Percentiles rank a stretch among this genome's conserved stretches.
Evolutionary conservation across 2,329 filamentous ascomycete genomes (phyloP).

Genomic region (Cordyceps sp.): DNA sequence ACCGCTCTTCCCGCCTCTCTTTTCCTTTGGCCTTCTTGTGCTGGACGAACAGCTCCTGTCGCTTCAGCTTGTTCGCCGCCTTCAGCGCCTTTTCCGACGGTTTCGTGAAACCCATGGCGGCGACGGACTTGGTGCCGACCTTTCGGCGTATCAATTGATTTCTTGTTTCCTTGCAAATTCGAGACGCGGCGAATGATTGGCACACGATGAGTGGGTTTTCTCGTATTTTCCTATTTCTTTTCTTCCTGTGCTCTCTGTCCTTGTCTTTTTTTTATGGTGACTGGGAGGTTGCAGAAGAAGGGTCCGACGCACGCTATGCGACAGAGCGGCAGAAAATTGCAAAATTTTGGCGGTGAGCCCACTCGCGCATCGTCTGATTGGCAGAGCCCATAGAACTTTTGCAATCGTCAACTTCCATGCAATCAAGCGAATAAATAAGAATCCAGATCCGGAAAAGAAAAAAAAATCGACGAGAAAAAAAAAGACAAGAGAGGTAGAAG

Average conservation of each 20-base stretch:
- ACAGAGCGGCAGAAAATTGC: constrained; percentile 15
- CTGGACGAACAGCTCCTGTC: constrained; percentile 63
- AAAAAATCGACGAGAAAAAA: neutral
- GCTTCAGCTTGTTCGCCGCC: constrained; percentile 60
- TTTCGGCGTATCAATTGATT: neutral
- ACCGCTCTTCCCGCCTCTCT: constrained; percentile 58
- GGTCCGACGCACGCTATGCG: neutral
- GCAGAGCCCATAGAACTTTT: constrained; percentile 4
- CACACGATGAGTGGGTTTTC: too few relatives aligned
- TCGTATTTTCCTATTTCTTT: too few relatives aligned
- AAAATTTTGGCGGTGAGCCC: constrained; percentile 23
- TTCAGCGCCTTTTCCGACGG: constrained; percentile 21
- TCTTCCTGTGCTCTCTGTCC: too few relatives aligned
- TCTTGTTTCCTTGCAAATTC: too few relatives aligned
- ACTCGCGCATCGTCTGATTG: constrained; percentile 6
- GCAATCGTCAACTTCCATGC: too few relatives aligned
- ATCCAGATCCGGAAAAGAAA: too few relatives aligned
- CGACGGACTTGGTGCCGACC: too few relatives aligned
- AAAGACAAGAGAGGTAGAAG: neutral
- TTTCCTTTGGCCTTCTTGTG: constrained; percentile 64
- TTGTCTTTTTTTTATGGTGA: too few relatives aligned
- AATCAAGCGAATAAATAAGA: too few relatives aligned
- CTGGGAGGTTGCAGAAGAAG: too few relatives aligned
- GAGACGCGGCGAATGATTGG: too few relatives aligned
- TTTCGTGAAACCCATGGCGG: constrained; percentile 21